Percentiles rank a stretch among this genome's conserved stretches.
These are phyloP conservation scores for Myriosclerotinia scirpicola DNA, from an alignment of 2,329 filamentous ascomycete species.

Conservation along the genomic window DNA sequence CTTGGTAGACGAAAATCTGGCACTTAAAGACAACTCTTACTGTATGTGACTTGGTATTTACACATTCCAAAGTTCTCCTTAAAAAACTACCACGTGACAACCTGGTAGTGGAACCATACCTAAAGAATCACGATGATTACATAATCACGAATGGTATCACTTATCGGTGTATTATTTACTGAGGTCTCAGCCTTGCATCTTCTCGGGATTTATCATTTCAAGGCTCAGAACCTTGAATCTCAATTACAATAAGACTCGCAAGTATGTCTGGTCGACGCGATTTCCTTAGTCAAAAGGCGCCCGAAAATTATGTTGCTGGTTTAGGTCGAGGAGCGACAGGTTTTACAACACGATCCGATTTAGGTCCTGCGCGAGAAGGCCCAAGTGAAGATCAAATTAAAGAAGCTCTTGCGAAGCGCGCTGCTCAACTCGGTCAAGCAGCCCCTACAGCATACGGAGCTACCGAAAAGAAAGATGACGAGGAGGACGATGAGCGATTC, in stretches of 20 bases:
- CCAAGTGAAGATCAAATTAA: slow-evolving; percentile 98
- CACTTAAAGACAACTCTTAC: too few relatives aligned
- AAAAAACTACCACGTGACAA: too few relatives aligned
- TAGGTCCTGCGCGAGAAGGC: slow-evolving; percentile 91
- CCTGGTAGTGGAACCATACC: too few relatives aligned
- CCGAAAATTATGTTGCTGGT: slow-evolving; percentile 90
- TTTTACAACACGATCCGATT: slow-evolving; percentile 95
- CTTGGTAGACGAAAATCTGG: too few relatives aligned
- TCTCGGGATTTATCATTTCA: background rate
- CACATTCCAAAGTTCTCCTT: too few relatives aligned
- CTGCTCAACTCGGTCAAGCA: slow-evolving; percentile 74
- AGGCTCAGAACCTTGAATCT: slow-evolving; percentile 7
- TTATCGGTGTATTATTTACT: slow-evolving; percentile 6
- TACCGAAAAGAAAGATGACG: slow-evolving; percentile 55
- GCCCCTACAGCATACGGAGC: slow-evolving; percentile 71
- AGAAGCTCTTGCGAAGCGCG: slow-evolving; percentile 91
- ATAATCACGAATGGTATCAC: slow-evolving; percentile 3
- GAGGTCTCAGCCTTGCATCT: slow-evolving; percentile 14
- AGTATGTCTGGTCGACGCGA: slow-evolving; percentile 61
- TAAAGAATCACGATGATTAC: background rate
- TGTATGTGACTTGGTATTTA: too few relatives aligned
- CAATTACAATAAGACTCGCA: background rate
- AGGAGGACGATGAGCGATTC: slow-evolving; percentile 76
- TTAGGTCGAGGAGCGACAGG: slow-evolving; percentile 96
- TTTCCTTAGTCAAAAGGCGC: slow-evolving; percentile 83